Conservation (phyloP, 23 red algal genomes). For the Gracilariopsis chorda region DNA sequence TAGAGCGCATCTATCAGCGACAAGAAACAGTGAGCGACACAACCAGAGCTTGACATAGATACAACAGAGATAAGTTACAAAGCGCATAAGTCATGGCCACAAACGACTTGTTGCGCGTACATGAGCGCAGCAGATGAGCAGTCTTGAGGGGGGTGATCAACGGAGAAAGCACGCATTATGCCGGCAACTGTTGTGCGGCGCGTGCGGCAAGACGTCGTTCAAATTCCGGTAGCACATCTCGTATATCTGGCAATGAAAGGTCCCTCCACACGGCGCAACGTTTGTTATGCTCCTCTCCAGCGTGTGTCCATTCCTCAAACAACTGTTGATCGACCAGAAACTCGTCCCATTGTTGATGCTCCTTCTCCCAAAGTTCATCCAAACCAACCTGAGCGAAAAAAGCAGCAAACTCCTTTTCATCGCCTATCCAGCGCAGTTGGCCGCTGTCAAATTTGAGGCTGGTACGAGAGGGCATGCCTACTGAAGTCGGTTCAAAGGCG, state of each 20-base stretch:
- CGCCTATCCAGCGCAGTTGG: conserved; percentile 41
- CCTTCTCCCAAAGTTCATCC: conserved; percentile 38
- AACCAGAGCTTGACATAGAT: too few species aligned
- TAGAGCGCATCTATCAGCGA: too few species aligned
- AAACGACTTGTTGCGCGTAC: too few species aligned
- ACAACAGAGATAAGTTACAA: too few species aligned
- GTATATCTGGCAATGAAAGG: neutral
- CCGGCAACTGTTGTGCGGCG: too few species aligned
- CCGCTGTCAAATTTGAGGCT: conserved; percentile 23
- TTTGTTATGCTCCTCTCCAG: conserved; percentile 17
- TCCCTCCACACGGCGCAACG: conserved; percentile 25
- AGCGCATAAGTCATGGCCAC: too few species aligned
- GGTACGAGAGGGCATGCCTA: neutral
- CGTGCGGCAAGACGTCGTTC: neutral
- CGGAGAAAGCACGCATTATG: too few species aligned
- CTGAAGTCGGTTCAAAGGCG: neutral
- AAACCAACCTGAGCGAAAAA: conserved; percentile 60
- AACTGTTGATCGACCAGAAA: conserved; percentile 34
- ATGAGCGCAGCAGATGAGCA: too few species aligned
- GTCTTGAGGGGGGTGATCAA: too few species aligned
- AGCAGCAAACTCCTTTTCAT: conserved; percentile 53
- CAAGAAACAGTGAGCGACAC: too few species aligned
- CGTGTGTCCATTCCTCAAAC: conserved; percentile 14
- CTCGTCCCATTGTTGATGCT: conserved; percentile 14
- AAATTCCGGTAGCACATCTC: neutral